Percentiles rank a stretch among this genome's conserved stretches.
Evolutionary conservation across 1,284 basidiomycete species (phyloP).

Genomic region (Puccinia horiana): DNA sequence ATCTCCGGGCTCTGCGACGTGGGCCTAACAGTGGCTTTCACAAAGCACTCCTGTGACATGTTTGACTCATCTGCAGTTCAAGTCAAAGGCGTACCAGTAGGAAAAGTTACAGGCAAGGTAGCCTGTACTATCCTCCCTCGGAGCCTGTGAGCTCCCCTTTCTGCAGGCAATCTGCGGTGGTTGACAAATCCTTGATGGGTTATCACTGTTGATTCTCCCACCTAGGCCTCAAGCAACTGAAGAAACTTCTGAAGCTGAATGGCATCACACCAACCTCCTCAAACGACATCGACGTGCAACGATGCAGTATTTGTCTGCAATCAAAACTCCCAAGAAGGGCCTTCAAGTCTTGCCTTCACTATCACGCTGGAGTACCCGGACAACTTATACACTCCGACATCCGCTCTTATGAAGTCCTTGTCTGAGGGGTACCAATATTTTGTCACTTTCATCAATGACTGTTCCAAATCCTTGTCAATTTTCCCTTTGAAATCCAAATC

Average conservation of each 20-base stretch:
- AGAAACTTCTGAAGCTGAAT: background rate
- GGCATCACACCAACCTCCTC: background rate
- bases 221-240: slow-evolving; percentile 1
- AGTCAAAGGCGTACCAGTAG: background rate
- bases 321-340: background rate
- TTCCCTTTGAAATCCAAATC: slow-evolving; percentile 28
- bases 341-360: background rate
- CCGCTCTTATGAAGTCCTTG: background rate
- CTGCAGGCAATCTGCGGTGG: background rate
- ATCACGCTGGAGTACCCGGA: background rate
- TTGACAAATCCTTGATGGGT: background rate
- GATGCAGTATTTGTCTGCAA: background rate
- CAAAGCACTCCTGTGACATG: background rate
- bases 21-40: background rate
- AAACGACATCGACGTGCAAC: slow-evolving; percentile 15
- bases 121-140: background rate
- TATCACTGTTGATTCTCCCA: background rate
- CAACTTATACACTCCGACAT: slow-evolving; percentile 32
- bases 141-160: background rate
- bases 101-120: background rate
- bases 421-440: background rate
- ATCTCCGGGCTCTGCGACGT: background rate
- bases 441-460: slow-evolving; percentile 10
- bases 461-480: background rate
- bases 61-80: background rate